A percentile compares a stretch with the other conserved stretches of the same genome.
Conservation (phyloP, 768 basidiomycete genomes). For the Gautieria morchelliformis region DNA sequence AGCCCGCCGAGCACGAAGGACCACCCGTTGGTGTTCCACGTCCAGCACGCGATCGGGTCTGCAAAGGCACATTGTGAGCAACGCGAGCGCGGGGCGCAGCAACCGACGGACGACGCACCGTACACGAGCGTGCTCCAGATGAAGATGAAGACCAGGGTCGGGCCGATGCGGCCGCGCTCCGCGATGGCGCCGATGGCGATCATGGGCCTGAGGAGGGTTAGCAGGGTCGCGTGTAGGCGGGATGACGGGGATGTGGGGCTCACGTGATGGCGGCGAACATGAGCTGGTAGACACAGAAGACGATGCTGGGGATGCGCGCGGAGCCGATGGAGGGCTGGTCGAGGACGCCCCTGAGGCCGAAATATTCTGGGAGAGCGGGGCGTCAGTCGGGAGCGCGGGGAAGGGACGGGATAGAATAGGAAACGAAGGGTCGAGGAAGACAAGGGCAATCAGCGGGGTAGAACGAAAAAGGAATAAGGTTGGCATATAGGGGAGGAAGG, state of each 20-base stretch:
- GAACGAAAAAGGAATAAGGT: too few relatives aligned
- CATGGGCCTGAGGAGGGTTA: constrained; percentile 44
- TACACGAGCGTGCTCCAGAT: constrained; percentile 79
- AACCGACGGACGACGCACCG: constrained; percentile 3
- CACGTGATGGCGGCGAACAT: constrained; percentile 89
- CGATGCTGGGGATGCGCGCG: constrained; percentile 57
- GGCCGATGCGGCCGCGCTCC: constrained; percentile 79
- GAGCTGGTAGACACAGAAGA: constrained; percentile 78
- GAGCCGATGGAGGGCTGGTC: constrained; percentile 67
- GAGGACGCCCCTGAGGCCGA: constrained; percentile 72
- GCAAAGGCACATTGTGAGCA: too few relatives aligned
- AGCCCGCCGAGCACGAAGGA: constrained; percentile 71
- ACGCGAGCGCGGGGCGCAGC: too few relatives aligned
- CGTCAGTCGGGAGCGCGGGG: not conserved
- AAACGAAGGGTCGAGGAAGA: not conserved
- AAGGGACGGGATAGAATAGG: not conserved
- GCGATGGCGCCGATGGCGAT: constrained; percentile 89
- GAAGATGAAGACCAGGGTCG: constrained; percentile 84
- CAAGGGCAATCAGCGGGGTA: not conserved
- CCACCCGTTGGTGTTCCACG: constrained; percentile 82
- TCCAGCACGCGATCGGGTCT: constrained; percentile 93
- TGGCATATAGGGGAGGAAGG: too few relatives aligned
- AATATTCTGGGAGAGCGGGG: constrained; percentile 47
- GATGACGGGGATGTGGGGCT: too few relatives aligned
- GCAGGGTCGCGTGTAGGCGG: constrained; percentile 64